A percentile compares a stretch with the other conserved stretches of the same genome.
phyloP scores from a whole-genome alignment of 768 basidiomycete genomes.

The Mycena vulgaris region DNA sequence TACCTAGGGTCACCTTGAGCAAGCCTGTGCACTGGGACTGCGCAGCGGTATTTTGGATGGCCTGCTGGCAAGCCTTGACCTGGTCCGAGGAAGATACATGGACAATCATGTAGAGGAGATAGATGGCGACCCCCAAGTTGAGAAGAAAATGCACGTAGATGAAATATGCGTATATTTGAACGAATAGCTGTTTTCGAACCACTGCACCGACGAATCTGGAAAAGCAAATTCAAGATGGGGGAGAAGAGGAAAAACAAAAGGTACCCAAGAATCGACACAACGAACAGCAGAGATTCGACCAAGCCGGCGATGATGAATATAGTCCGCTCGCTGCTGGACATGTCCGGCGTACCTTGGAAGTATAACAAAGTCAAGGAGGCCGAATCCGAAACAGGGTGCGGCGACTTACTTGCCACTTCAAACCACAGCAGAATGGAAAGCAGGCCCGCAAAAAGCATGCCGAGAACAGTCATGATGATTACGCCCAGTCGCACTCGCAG shows the following conservation, averaged over 20 bases:
- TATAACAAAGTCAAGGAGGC: neutral
- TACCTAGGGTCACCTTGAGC: slow-evolving; percentile 41
- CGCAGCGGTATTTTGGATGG: slow-evolving; percentile 56
- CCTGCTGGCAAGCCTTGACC: slow-evolving; percentile 60
- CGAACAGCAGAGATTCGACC: slow-evolving; percentile 67
- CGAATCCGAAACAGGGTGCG: neutral
- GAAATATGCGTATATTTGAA: slow-evolving; percentile 69
- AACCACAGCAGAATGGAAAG: slow-evolving; percentile 74
- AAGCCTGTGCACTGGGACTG: slow-evolving; percentile 63
- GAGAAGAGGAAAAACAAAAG: slow-evolving; percentile 30
- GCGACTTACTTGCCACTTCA: slow-evolving; percentile 68
- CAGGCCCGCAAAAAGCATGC: slow-evolving; percentile 67
- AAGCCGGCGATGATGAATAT: slow-evolving; percentile 67
- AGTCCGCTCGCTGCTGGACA: slow-evolving; percentile 52
- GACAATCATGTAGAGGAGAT: slow-evolving; percentile 66
- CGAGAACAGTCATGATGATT: slow-evolving; percentile 66
- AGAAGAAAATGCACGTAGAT: slow-evolving; percentile 71
- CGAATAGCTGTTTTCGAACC: slow-evolving; percentile 73
- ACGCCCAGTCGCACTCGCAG: slow-evolving; percentile 78
- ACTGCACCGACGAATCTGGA: slow-evolving; percentile 74
- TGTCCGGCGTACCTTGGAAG: slow-evolving; percentile 51
- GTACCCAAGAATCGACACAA: slow-evolving; percentile 72
- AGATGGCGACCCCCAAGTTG: slow-evolving; percentile 67
- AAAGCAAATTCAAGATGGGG: neutral
- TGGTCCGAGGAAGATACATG: slow-evolving; percentile 61